Evolutionary conservation across 2,329 filamentous ascomycete genomes (phyloP).

Genomic region (Fusarium humuli): DNA sequence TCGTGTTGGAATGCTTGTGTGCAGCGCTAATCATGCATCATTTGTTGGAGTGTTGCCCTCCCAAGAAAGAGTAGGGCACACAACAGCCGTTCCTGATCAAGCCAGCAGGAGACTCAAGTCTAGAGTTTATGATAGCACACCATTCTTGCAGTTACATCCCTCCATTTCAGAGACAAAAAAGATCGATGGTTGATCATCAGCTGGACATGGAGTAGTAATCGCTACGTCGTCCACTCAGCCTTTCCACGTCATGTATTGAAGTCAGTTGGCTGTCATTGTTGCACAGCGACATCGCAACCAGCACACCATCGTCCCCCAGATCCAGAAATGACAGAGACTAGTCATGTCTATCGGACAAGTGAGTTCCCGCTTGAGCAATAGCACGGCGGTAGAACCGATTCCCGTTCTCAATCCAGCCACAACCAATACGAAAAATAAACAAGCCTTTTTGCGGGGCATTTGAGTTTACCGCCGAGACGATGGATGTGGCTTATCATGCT

Average conservation of each 20-base stretch:
- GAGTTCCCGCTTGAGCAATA: not conserved
- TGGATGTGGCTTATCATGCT: not conserved
- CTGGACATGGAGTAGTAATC: not conserved
- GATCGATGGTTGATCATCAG: not conserved
- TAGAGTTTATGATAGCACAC: slow-evolving; percentile 4
- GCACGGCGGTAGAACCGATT: not conserved
- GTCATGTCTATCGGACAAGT: too few species aligned
- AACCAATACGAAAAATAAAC: not conserved
- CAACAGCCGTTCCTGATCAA: not conserved
- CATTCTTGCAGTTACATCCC: not conserved
- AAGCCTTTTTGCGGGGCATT: not conserved
- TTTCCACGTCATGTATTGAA: not conserved
- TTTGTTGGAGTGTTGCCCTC: slow-evolving; percentile 18
- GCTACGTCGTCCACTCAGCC: not conserved
- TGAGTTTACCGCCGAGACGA: not conserved
- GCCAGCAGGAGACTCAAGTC: not conserved
- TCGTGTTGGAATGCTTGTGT: slow-evolving; percentile 20
- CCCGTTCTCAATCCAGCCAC: not conserved
- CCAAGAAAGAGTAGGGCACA: not conserved
- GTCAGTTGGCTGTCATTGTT: not conserved
- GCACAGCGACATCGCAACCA: not conserved
- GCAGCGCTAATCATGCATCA: slow-evolving; percentile 27
- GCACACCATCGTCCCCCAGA: not conserved
- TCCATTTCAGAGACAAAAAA: not conserved
- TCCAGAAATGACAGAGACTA: not conserved